Evolutionary conservation across 495 filamentous ascomycete genomes (phyloP).

Genomic region (Entonaema liquescens): DNA sequence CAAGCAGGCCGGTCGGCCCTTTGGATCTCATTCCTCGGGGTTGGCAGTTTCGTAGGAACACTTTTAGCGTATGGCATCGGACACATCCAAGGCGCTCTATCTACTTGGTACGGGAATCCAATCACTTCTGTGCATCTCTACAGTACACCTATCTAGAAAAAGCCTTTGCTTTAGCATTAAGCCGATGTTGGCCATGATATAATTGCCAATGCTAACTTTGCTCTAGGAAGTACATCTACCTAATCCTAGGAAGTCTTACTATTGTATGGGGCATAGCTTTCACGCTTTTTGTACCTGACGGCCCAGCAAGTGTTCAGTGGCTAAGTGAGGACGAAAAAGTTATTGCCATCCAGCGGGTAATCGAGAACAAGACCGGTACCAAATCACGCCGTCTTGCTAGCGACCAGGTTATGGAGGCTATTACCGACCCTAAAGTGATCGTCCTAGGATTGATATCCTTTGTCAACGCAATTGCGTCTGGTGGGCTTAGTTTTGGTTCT

Average conservation of each 20-base stretch:
- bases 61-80: conserved; percentile 40
- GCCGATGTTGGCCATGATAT: not conserved
- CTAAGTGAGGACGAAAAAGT: conserved; percentile 44
- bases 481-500: conserved; percentile 55
- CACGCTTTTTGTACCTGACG: conserved; percentile 62
- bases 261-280: conserved; percentile 61
- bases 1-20: conserved; percentile 50
- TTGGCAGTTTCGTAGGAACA: conserved; percentile 44
- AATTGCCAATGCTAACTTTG: not conserved
- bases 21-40: conserved; percentile 54
- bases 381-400: conserved; percentile 42
- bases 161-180: not conserved
- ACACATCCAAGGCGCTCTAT: conserved; percentile 37
- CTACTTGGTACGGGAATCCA: conserved; percentile 43
- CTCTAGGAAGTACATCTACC: conserved; percentile 50
- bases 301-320: conserved; percentile 53
- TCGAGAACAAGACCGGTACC: conserved; percentile 46
- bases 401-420: conserved; percentile 43
- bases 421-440: conserved; percentile 42
- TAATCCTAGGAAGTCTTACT: conserved; percentile 57
- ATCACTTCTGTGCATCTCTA: not conserved
- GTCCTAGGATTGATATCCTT: conserved; percentile 44
- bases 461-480: conserved; percentile 40
- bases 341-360: conserved; percentile 41
- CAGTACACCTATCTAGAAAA: not conserved